These are phyloP conservation scores for Metschnikowia rubicola DNA, from an alignment of 805 yeast species.

Conservation along the genomic window DNA sequence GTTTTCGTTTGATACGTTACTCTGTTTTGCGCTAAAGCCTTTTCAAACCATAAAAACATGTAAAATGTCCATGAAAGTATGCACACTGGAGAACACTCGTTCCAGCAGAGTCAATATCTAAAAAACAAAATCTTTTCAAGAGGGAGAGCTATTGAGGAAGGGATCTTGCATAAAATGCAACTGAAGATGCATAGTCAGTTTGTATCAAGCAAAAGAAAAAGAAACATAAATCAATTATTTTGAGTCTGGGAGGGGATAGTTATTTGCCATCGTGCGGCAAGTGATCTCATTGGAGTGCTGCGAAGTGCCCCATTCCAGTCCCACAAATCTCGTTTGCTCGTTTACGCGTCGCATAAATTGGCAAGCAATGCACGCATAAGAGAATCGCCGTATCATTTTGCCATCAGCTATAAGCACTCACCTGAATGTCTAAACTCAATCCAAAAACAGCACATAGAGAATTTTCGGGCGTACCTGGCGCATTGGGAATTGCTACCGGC, in stretches of 20 bases:
- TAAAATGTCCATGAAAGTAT: too few relatives aligned
- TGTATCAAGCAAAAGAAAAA: neutral
- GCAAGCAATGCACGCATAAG: neutral
- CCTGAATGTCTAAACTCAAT: slow-evolving; percentile 41
- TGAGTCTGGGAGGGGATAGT: too few relatives aligned
- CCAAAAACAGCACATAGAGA: slow-evolving; percentile 72
- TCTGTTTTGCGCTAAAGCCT: too few relatives aligned
- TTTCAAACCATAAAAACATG: too few relatives aligned
- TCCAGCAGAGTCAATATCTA: too few relatives aligned
- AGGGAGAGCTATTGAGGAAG: too few relatives aligned
- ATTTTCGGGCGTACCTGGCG: slow-evolving; percentile 78
- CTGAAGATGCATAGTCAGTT: neutral
- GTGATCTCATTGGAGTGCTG: neutral
- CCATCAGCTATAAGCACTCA: neutral
- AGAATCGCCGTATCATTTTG: neutral
- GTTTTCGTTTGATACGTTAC: too few relatives aligned
- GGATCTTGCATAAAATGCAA: too few relatives aligned
- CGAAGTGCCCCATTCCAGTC: neutral
- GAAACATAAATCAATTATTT: neutral
- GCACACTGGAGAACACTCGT: too few relatives aligned
- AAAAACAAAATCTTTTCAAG: too few relatives aligned
- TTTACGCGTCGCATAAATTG: slow-evolving; percentile 6
- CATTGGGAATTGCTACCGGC: slow-evolving; percentile 58
- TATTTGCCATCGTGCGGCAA: neutral
- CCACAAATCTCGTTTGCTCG: slow-evolving; percentile 5